Evolutionary conservation across 208 protist species (phyloP), one percentile per base, ranked within the genome.

Genomic region (Trypanosoma congolense): DNA sequence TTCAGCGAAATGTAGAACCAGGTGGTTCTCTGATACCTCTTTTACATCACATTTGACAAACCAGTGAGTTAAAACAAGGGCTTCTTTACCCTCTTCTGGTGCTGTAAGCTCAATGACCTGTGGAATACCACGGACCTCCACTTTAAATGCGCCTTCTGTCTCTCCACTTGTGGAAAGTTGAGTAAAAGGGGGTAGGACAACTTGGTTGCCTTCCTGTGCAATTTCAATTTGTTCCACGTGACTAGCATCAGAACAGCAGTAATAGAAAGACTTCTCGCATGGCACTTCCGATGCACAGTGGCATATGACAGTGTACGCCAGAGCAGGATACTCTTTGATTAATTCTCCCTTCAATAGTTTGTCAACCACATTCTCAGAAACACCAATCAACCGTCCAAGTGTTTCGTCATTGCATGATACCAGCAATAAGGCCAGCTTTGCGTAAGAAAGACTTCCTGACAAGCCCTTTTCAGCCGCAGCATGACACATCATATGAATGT

Each of bases 401-500:
- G 41, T 66, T 14, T 56, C 66, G 9, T 55, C 52, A 52, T 91
- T 65, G 41, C 68, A 80, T 19, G 69, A 73, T 56, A 87, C 72
- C 21, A 87, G 70, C 46, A 83, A 61, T 25, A 86, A 63, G 24
- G 79, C 76, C 43, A 87, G 75, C 61, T 91, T 91, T 35, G 79
- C 83, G 58, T 82, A 77, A 16, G 79, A 75, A 4, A 83, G 59
- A 35, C 58, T 81, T 48, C 83, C 73, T 31, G 74, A 85, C 25
- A 70, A 70, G 28, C 85, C 66, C 56, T 83, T 91, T 44, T 82
- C 68, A 30, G 83, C 70, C 10, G 79, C 83, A 0, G 83, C 62
- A 19, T 81, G 77, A 65, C 79, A 91, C 70, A 91, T 75, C 46
- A 86, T 75, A 53, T 79, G 75, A 53, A 91, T 68, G 40, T 83